phyloP scores from a whole-genome alignment of 139 green algal genomes.

The Ettlia oleoabundans region DNA sequence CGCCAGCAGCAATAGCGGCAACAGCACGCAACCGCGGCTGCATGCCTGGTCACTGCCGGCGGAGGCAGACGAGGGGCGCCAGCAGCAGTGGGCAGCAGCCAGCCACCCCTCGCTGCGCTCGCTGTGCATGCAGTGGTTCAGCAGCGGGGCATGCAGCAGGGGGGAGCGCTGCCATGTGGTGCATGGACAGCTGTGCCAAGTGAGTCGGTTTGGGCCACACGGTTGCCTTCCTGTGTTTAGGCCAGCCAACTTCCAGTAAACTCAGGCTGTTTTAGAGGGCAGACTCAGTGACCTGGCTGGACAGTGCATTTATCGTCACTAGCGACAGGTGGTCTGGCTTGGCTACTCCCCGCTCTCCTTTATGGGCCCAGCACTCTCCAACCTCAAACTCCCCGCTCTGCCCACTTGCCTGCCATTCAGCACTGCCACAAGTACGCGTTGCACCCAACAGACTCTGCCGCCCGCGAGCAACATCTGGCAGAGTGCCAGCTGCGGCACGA shows the following conservation, averaged over 20 bases:
- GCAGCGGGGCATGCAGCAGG: conserved; percentile 53
- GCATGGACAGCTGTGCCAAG: conserved; percentile 69
- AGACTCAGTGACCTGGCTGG: neutral
- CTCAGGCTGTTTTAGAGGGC: too few relatives aligned
- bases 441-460: conserved; percentile 61
- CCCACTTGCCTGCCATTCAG: conserved; percentile 36
- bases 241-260: too few relatives aligned
- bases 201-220: too few relatives aligned
- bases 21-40: conserved; percentile 5
- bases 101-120: conserved; percentile 51
- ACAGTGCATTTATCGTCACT: too few relatives aligned
- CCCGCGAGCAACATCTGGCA: conserved; percentile 45
- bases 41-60: neutral
- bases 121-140: conserved; percentile 63
- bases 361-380: too few relatives aligned
- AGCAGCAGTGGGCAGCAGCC: conserved; percentile 19
- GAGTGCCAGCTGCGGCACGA: conserved; percentile 64
- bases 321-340: too few relatives aligned
- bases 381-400: too few relatives aligned
- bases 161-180: conserved; percentile 59
- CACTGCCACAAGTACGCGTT: conserved; percentile 58
- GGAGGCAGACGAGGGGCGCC: neutral
- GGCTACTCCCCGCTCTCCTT: too few relatives aligned
- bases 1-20: conserved; percentile 7
- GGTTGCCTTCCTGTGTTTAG: too few relatives aligned